Conservation (phyloP, 1,139 yeast genomes). For the Nakaseomyces uthaithaninus region DNA sequence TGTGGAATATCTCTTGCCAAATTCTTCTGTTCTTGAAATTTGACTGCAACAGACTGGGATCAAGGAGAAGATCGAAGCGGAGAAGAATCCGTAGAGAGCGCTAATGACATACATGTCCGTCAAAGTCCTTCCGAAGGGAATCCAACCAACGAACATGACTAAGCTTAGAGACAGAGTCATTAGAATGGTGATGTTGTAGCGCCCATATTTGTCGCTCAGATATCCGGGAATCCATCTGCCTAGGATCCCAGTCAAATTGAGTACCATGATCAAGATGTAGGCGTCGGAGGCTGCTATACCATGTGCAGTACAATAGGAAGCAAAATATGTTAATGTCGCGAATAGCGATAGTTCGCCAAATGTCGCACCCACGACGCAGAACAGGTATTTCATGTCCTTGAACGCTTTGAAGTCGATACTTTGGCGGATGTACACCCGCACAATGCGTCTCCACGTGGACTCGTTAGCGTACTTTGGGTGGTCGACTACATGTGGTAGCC, state of each 20-base stretch:
- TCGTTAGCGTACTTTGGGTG: constrained; percentile 17
- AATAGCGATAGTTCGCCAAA: constrained; percentile 38
- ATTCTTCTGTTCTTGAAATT: constrained; percentile 53
- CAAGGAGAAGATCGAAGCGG: constrained; percentile 42
- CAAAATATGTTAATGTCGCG: constrained; percentile 39
- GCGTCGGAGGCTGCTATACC: constrained; percentile 39
- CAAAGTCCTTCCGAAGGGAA: constrained; percentile 37
- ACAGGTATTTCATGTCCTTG: constrained; percentile 35
- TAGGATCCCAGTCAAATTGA: constrained; percentile 43
- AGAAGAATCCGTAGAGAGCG: constrained; percentile 45
- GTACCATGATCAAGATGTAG: constrained; percentile 40
- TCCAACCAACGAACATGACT: constrained; percentile 40
- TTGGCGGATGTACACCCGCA: constrained; percentile 25
- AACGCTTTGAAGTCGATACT: constrained; percentile 40
- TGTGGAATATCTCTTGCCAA: constrained; percentile 64
- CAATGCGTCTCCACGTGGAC: constrained; percentile 12
- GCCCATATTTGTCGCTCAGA: constrained; percentile 42
- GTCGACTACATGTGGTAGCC: constrained; percentile 30
- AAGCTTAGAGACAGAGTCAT: constrained; percentile 35
- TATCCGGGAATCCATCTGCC: constrained; percentile 45
- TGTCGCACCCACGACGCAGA: constrained; percentile 38
- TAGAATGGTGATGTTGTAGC: constrained; percentile 44
- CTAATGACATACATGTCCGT: constrained; percentile 41
- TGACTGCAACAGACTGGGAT: constrained; percentile 51
- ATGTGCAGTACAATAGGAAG: constrained; percentile 43